Conservation (phyloP, 768 basidiomycete species). For the Tephrocybe rancida region DNA sequence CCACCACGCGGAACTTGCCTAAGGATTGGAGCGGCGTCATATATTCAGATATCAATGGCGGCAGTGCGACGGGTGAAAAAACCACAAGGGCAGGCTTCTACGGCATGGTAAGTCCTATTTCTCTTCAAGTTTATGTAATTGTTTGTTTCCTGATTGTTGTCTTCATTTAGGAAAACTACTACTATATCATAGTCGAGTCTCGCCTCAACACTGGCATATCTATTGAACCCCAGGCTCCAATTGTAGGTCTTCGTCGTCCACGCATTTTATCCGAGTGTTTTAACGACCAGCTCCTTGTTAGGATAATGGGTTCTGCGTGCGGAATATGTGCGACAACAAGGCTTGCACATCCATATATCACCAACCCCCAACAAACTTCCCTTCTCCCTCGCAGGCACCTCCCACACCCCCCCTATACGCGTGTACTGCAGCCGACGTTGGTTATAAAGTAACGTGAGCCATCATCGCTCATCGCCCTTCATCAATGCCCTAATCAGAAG, state of each 20-base stretch:
- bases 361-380: slow-evolving; percentile 24
- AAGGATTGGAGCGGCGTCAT: slow-evolving; percentile 26
- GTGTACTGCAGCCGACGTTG: slow-evolving; percentile 20
- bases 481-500: slow-evolving; percentile 1
- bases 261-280: neutral
- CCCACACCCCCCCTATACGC: slow-evolving; percentile 20
- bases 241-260: too few species aligned
- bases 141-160: neutral
- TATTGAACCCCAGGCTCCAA: slow-evolving; percentile 24
- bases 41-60: slow-evolving; percentile 28
- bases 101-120: slow-evolving; percentile 24
- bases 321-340: slow-evolving; percentile 20
- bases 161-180: slow-evolving; percentile 22
- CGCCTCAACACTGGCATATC: slow-evolving; percentile 35
- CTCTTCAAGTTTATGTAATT: neutral
- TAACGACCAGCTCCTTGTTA: neutral
- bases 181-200: slow-evolving; percentile 32
- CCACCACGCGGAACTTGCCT: slow-evolving; percentile 7
- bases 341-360: slow-evolving; percentile 20
- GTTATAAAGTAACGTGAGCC: slow-evolving; percentile 25
- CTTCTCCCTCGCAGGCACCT: slow-evolving; percentile 16
- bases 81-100: slow-evolving; percentile 30
- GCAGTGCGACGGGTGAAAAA: slow-evolving; percentile 20
- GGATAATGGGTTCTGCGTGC: slow-evolving; percentile 23
- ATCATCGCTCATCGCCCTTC: neutral